Evolutionary conservation across 805 yeast genomes (phyloP).

Genomic region (Yamadazyma sp.): DNA sequence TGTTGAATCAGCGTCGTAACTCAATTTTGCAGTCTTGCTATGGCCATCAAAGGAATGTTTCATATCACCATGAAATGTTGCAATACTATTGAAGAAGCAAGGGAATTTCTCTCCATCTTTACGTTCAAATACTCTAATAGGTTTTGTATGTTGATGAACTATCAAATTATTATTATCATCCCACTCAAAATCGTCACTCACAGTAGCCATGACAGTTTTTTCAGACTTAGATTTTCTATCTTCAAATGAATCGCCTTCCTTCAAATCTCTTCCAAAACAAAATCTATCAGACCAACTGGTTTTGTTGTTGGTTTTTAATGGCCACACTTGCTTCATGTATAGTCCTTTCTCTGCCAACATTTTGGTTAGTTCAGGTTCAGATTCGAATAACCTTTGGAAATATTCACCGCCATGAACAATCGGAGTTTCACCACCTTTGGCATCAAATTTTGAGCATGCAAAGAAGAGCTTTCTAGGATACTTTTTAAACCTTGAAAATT

Average conservation of each 20-base stretch:
- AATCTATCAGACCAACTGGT: slow-evolving; percentile 26
- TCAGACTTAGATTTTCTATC: slow-evolving; percentile 23
- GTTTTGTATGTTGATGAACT: slow-evolving; percentile 25
- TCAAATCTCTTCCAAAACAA: slow-evolving; percentile 27
- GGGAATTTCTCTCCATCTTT: slow-evolving; percentile 8
- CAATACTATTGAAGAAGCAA: slow-evolving; percentile 10
- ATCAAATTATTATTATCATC: slow-evolving; percentile 19
- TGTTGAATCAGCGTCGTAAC: slow-evolving; percentile 2
- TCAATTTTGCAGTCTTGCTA: slow-evolving; percentile 4
- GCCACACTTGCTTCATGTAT: slow-evolving; percentile 25
- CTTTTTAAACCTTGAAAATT: slow-evolving; percentile 25
- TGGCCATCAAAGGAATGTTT: slow-evolving; percentile 3
- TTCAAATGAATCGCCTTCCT: slow-evolving; percentile 18
- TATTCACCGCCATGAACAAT: slow-evolving; percentile 30
- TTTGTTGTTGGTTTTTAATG: slow-evolving; percentile 8
- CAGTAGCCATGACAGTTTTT: slow-evolving; percentile 15
- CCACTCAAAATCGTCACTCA: slow-evolving; percentile 26
- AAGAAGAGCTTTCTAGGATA: slow-evolving; percentile 18
- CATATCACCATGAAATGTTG: slow-evolving; percentile 8
- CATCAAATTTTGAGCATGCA: slow-evolving; percentile 6
- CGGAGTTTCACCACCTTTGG: slow-evolving; percentile 31
- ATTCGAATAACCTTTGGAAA: slow-evolving; percentile 16
- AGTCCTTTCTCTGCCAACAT: slow-evolving; percentile 21
- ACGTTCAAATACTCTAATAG: slow-evolving; percentile 7
- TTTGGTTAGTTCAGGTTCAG: slow-evolving; percentile 18